A percentile compares a stretch with the other conserved stretches of the same genome.
These are phyloP conservation scores for Codiaeum variegatum DNA, from an alignment of 441 rosid species.

Conservation along the genomic window DNA sequence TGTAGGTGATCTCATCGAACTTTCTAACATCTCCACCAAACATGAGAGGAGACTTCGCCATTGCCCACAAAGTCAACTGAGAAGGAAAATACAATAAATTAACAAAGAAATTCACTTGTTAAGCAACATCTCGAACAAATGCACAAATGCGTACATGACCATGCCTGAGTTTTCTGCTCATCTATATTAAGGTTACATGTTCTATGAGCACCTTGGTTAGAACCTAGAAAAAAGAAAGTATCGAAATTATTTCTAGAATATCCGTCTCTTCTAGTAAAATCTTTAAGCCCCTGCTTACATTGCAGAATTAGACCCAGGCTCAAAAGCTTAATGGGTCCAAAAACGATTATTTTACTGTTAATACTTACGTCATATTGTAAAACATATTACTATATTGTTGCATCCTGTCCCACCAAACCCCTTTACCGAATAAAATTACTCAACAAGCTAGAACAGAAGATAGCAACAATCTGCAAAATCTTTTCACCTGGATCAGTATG, in stretches of 20 bases:
- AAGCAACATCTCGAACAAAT: background rate
- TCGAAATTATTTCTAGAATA: slow-evolving; percentile 15
- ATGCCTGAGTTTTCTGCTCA: slow-evolving; percentile 83
- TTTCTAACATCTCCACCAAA: slow-evolving; percentile 91
- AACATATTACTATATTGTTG: background rate
- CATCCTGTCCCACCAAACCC: background rate
- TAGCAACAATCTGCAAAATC: slow-evolving; percentile 11
- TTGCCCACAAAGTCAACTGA: slow-evolving; percentile 94
- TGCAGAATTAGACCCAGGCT: background rate
- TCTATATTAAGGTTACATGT: slow-evolving; percentile 46
- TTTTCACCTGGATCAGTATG: slow-evolving; percentile 73
- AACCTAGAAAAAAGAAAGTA: slow-evolving; percentile 42
- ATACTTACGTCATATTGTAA: background rate
- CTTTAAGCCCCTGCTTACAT: background rate
- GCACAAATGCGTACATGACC: slow-evolving; percentile 7
- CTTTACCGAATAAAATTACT: slow-evolving; percentile 5
- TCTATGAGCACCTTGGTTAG: slow-evolving; percentile 81
- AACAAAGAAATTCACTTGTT: slow-evolving; percentile 9
- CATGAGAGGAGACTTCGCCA: slow-evolving; percentile 92
- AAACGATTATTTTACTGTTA: background rate
- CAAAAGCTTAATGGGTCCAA: background rate
- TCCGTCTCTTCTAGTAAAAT: background rate
- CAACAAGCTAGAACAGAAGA: slow-evolving; percentile 4
- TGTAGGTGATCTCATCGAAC: slow-evolving; percentile 57
- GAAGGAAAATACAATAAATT: slow-evolving; percentile 16